Percentiles rank a stretch among this genome's conserved stretches.
These are phyloP conservation scores for Cladophialophora immunda DNA, from an alignment of 2,329 filamentous ascomycete species.

Conservation along the genomic window DNA sequence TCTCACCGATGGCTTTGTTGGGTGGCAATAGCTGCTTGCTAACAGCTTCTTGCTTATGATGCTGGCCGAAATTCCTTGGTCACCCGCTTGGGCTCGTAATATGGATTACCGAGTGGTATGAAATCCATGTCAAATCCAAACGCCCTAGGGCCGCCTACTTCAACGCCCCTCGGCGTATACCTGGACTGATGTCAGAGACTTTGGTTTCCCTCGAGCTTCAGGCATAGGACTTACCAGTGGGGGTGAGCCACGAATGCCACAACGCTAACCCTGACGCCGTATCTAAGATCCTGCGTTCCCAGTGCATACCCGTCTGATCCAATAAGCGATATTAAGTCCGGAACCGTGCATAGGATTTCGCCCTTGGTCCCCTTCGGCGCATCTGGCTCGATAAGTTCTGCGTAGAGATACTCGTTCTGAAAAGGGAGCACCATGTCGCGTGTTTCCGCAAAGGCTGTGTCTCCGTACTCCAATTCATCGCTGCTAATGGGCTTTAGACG, in stretches of 20 bases:
- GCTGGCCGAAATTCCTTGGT: slow-evolving; percentile 23
- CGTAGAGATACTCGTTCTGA: slow-evolving; percentile 44
- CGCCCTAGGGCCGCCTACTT: slow-evolving; percentile 25
- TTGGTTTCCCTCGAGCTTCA: not conserved
- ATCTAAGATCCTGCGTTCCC: slow-evolving; percentile 50
- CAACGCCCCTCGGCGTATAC: slow-evolving; percentile 23
- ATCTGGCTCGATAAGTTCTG: slow-evolving; percentile 35
- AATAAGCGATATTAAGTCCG: slow-evolving; percentile 43
- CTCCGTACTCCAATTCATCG: slow-evolving; percentile 39
- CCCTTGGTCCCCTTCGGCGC: slow-evolving; percentile 25
- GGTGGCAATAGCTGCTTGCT: not conserved
- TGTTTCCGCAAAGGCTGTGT: slow-evolving; percentile 21
- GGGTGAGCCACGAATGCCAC: slow-evolving; percentile 65
- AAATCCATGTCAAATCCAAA: slow-evolving; percentile 31
- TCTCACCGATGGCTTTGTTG: not conserved
- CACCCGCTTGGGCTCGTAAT: slow-evolving; percentile 32
- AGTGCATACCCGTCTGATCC: slow-evolving; percentile 34
- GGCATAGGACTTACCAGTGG: slow-evolving; percentile 57
- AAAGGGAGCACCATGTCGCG: slow-evolving; percentile 39
- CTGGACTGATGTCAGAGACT: not conserved
- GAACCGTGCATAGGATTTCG: slow-evolving; percentile 44
- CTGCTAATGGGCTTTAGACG: slow-evolving; percentile 42
- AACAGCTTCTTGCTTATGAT: not conserved
- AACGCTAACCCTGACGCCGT: slow-evolving; percentile 60
- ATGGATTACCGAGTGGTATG: slow-evolving; percentile 27